Percentiles rank a stretch among this genome's conserved stretches.
These are phyloP conservation scores for Cyberlindnera nakhonratchasimensis DNA, from an alignment of 805 yeast genomes.

Conservation along the genomic window DNA sequence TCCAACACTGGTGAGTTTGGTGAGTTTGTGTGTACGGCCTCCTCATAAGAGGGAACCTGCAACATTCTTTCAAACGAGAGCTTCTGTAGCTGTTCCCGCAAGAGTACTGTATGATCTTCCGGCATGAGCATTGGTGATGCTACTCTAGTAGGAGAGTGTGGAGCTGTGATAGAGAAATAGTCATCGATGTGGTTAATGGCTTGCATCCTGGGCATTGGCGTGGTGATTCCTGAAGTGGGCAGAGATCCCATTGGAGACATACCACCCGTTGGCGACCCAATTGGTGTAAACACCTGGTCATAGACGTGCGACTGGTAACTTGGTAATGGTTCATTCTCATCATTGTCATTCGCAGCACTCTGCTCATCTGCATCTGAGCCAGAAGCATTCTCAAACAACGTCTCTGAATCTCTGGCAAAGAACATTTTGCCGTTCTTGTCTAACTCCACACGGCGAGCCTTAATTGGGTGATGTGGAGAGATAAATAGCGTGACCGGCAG, in stretches of 20 bases:
- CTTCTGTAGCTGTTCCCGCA: slow-evolving; percentile 10
- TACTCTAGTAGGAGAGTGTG: neutral
- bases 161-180: slow-evolving; percentile 6
- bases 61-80: slow-evolving; percentile 42
- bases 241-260: slow-evolving; percentile 8
- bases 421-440: slow-evolving; percentile 37
- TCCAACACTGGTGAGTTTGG: slow-evolving; percentile 34
- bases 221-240: slow-evolving; percentile 6
- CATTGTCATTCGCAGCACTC: slow-evolving; percentile 14
- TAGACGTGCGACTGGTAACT: slow-evolving; percentile 65
- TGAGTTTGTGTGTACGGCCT: slow-evolving; percentile 53
- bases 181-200: neutral
- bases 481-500: slow-evolving; percentile 70
- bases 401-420: slow-evolving; percentile 34
- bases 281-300: slow-evolving; percentile 43
- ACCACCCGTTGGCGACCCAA: slow-evolving; percentile 6
- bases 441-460: slow-evolving; percentile 34
- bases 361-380: neutral
- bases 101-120: slow-evolving; percentile 4
- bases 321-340: slow-evolving; percentile 58
- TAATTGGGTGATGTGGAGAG: slow-evolving; percentile 66
- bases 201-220: slow-evolving; percentile 7
- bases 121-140: slow-evolving; percentile 11
- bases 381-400: slow-evolving; percentile 21
- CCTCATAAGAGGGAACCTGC: slow-evolving; percentile 71